Evolutionary conservation across 2,329 filamentous ascomycete species (phyloP).

Genomic region (Xylaria sp.): DNA sequence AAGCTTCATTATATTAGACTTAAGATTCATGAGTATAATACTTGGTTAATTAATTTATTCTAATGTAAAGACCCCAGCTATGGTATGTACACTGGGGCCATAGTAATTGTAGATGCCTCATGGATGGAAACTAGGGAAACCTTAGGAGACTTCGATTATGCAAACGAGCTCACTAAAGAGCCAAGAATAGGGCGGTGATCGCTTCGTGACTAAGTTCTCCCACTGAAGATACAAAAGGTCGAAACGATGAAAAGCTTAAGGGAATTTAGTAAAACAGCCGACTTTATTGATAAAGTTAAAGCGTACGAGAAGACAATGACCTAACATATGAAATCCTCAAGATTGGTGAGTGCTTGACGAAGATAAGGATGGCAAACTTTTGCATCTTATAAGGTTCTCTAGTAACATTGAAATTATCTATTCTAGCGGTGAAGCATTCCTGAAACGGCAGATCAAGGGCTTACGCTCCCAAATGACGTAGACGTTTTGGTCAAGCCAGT

Average conservation of each 20-base stretch:
- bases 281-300: background rate
- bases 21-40: too few species aligned
- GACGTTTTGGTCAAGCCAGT: constrained; percentile 37
- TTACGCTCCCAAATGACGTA: constrained; percentile 34
- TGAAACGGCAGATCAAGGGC: constrained; percentile 28
- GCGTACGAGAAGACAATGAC: background rate
- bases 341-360: background rate
- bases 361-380: background rate
- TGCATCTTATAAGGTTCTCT: background rate
- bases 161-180: background rate
- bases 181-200: background rate
- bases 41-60: too few species aligned
- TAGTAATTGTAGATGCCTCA: too few species aligned
- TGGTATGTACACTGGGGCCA: too few species aligned
- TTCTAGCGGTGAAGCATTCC: background rate
- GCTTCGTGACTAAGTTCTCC: background rate
- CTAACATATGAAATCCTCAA: background rate
- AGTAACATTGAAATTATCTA: background rate
- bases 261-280: background rate
- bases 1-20: too few species aligned
- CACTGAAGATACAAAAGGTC: background rate
- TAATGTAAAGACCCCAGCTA: too few species aligned
- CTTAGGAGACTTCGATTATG: too few species aligned
- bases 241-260: background rate
- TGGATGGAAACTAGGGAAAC: too few species aligned